Evolutionary conservation across 345 rosid species (phyloP).

Genomic region (Citrus trifoliata): DNA sequence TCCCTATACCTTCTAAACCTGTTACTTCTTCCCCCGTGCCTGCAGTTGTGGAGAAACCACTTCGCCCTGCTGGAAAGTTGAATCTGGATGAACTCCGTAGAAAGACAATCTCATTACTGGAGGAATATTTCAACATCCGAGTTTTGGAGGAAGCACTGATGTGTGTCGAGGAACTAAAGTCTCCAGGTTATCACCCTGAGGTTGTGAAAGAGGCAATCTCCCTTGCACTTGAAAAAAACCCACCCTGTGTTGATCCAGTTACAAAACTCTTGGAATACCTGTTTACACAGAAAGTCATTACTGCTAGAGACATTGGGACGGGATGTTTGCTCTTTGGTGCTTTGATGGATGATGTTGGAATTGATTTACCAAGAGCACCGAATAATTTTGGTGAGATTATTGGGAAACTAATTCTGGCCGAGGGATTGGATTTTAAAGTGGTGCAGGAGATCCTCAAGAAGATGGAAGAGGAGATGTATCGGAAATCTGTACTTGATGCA

Average conservation of each 20-base stretch:
- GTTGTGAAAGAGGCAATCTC: constrained; percentile 76
- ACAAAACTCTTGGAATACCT: constrained; percentile 49
- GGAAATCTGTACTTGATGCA: constrained; percentile 54
- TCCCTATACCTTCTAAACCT: constrained; percentile 23
- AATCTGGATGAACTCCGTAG: constrained; percentile 47
- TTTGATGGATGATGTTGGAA: constrained; percentile 75
- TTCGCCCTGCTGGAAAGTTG: constrained; percentile 30
- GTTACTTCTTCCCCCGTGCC: constrained; percentile 24
- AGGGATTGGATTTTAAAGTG: constrained; percentile 48
- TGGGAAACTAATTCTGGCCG: constrained; percentile 53
- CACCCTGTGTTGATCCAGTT: constrained; percentile 52
- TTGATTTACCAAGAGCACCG: constrained; percentile 85
- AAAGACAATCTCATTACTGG: constrained; percentile 62
- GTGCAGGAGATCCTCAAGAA: constrained; percentile 61
- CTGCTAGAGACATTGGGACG: constrained; percentile 43
- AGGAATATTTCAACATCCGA: constrained; percentile 62
- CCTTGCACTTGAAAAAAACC: constrained; percentile 70
- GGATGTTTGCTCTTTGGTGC: constrained; percentile 74
- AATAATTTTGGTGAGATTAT: constrained; percentile 69
- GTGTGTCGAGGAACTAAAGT: constrained; percentile 67
- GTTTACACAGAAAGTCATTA: constrained; percentile 41
- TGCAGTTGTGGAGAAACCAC: constrained; percentile 29
- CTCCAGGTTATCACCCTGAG: constrained; percentile 68
- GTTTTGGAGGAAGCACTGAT: constrained; percentile 66
- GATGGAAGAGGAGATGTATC: constrained; percentile 60